Evolutionary conservation across 371 early-diverging fungal species (phyloP).

Genomic region (Mortierella sp.): DNA sequence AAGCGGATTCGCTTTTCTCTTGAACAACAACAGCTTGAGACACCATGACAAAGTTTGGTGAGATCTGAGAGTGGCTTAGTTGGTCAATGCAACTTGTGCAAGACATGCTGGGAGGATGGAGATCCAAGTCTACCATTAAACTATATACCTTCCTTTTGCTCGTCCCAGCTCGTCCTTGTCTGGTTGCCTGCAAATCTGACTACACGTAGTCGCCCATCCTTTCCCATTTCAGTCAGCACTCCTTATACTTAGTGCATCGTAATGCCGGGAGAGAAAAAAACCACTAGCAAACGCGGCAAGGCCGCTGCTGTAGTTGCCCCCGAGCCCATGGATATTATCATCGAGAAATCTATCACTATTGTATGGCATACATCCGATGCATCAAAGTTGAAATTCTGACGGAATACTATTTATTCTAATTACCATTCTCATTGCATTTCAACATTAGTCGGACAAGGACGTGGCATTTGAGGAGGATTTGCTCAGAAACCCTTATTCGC

Average conservation of each 20-base stretch:
- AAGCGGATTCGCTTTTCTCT: background rate
- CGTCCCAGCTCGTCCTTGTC: background rate
- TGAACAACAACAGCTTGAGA: too few species aligned
- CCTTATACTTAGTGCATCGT: constrained; percentile 1
- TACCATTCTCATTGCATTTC: background rate
- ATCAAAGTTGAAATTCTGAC: background rate
- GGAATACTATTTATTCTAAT: background rate
- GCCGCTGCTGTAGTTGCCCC: constrained; percentile 20
- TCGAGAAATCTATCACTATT: constrained; percentile 52
- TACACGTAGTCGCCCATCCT: constrained; percentile 2
- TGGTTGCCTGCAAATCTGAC: constrained; percentile 1
- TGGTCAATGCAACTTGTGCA: background rate
- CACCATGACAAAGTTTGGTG: too few species aligned
- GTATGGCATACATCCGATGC: constrained; percentile 21
- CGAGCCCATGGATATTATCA: constrained; percentile 29
- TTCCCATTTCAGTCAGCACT: background rate
- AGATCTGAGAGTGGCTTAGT: constrained; percentile 13
- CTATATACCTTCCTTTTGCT: background rate
- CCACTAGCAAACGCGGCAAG: constrained; percentile 28
- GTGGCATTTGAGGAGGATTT: constrained; percentile 93
- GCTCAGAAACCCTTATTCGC: constrained; percentile 82
- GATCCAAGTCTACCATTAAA: constrained; percentile 1
- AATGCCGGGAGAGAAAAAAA: constrained; percentile 47
- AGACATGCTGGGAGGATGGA: constrained; percentile 5
- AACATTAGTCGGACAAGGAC: constrained; percentile 72